Base-by-base conservation (phyloP, 2,329 filamentous ascomycete genomes). In the Fusarium beomiforme region DNA sequence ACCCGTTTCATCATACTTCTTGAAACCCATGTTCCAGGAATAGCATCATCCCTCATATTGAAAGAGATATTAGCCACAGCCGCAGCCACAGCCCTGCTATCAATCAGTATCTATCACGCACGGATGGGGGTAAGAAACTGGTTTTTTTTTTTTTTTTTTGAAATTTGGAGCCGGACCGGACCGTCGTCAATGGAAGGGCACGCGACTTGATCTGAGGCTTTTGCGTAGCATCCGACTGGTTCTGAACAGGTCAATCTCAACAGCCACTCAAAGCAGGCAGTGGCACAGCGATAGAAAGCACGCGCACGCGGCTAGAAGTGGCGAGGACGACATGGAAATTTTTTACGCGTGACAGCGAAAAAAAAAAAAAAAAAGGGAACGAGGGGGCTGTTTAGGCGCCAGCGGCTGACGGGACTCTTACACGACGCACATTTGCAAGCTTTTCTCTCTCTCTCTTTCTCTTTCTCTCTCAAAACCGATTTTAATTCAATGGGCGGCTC, bases 131-230 rank as follows among this genome's bases (percentile, higher is more conserved):
- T 29, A 51, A 36, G 37, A 54, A 43, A 43, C 26, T 46, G 51
- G 51, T 17, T 16, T 46, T n/a, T 29, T 57, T n/a, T n/a, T n/a
- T n/a, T n/a, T n/a, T n/a, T n/a, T n/a, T n/a, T n/a, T n/a, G n/a
- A 21, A 10, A 7, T 26, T 65, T 64, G 31, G 59, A 58, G 50
- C 62, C 68, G 68, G 68, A 64, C 46, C 68, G 67, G 54, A 49
- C 68, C 69, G 68, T 65, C 57, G 50, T 47, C 44, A 44, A 50
- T 31, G 24, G 16, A 50, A 67, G 33, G 58, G 58, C 57, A 71
- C 68, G 67, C 67, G 68, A 71, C 68, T 53, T 49, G 49, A 43
- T 21, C 29, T 37, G 41, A 63, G 64, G 57, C 23, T 68, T 55
- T 43, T 51, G 49, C 19, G 36, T 61, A 46, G 47, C 24, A 66